Conservation (phyloP, 2,329 filamentous ascomycete genomes). For the Lachnellula willkommii region DNA sequence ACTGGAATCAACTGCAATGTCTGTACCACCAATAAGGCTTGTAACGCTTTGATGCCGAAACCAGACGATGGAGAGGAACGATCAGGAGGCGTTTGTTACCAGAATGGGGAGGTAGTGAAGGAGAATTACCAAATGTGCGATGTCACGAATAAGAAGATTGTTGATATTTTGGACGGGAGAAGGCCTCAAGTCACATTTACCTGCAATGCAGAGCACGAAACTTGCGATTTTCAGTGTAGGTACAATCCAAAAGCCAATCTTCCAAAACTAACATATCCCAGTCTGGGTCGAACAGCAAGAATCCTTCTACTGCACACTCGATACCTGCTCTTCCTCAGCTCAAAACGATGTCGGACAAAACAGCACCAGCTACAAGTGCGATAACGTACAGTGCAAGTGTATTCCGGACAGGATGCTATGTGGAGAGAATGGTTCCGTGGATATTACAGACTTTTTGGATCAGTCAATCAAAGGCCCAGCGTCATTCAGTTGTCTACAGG, state of each 20-base stretch:
- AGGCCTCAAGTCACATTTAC: slow-evolving; percentile 93
- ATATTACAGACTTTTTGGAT: slow-evolving; percentile 82
- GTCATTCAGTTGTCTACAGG: slow-evolving; percentile 67
- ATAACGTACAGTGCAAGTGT: slow-evolving; percentile 80
- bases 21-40: slow-evolving; percentile 76
- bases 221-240: slow-evolving; percentile 93
- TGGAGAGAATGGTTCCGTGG: slow-evolving; percentile 83
- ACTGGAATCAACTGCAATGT: slow-evolving; percentile 97
- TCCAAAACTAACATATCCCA: slow-evolving; percentile 34
- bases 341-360: slow-evolving; percentile 67
- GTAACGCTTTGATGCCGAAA: slow-evolving; percentile 80
- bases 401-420: slow-evolving; percentile 91
- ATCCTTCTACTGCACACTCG: slow-evolving; percentile 92
- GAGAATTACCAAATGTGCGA: slow-evolving; percentile 98
- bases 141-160: slow-evolving; percentile 92
- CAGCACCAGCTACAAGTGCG: slow-evolving; percentile 77
- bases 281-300: slow-evolving; percentile 93
- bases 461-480: slow-evolving; percentile 83
- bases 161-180: slow-evolving; percentile 75
- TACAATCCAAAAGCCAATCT: slow-evolving; percentile 2
- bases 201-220: slow-evolving; percentile 67
- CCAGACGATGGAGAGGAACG: slow-evolving; percentile 39
- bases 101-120: slow-evolving; percentile 82
- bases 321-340: slow-evolving; percentile 70
- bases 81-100: slow-evolving; percentile 78